Evolutionary conservation across 2,329 filamentous ascomycete species (phyloP), one percentile per base, ranked within the genome.

Genomic region (Calcarisporium arbuscula): DNA sequence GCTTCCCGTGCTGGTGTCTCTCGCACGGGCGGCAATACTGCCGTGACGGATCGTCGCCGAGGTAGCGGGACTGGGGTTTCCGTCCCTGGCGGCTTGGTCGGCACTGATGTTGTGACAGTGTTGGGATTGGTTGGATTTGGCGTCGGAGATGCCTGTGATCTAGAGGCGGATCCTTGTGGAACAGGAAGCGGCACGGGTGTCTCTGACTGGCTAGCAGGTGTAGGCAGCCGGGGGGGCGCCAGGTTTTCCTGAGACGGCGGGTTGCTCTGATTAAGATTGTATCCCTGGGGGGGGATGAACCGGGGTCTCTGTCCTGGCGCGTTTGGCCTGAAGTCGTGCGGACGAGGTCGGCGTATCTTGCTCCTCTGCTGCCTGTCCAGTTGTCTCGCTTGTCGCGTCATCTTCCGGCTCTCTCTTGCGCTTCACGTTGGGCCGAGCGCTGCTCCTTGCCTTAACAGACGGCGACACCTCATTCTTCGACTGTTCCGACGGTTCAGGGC

Each of bases 291-390:
- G n/a, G 27, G 65, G 65, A 31, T 68, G 71, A 19, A 76, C 62
- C 9, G 72, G 73, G 11, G 73, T 77, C 51, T 77, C 73, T 17
- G 67, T 74, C 52, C 76, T 77, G 42, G 60, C 68, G 21, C 71
- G 66, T 50, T 77, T 77, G 18, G 58, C 38, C 36, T 58, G 61
- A 19, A 67, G 67, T 21, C 54, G 58, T n/a, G 50, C 35, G 5
- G 54, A 47, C 14, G 52, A 48, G 25, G 46, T 41, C n/a, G n/a
- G n/a, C n/a, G n/a, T n/a, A n/a, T n/a, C n/a, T n/a, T n/a, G n/a
- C n/a, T n/a, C n/a, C 17, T 60, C 57, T 5, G 40, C 33, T 7
- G 35, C 43, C 33, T 57, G 56, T 34, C 57, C 56, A 4, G 50
- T 40, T 30, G 46, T 46, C 20, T 59, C 62, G n/a, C 35, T 42